Evolutionary conservation across 768 basidiomycete species (phyloP), one percentile per base, ranked within the genome.

Genomic region (Tylopilus sp.): DNA sequence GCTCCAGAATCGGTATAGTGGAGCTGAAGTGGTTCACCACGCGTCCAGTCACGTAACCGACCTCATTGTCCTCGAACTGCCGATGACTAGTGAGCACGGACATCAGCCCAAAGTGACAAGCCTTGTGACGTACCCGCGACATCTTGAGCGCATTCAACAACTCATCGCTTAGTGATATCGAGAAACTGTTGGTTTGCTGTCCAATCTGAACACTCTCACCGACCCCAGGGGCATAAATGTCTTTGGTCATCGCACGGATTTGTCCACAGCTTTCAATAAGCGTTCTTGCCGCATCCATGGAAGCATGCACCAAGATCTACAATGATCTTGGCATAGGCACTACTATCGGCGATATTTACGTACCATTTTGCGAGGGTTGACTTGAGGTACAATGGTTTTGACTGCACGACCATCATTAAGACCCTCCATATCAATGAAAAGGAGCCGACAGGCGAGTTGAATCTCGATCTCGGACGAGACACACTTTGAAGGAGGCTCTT

Each of bases 1-100:
- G 86, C 64, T 97, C 95, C 26, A 99, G 84, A 14, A 86, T 82
- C 1, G 96, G 94, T 49, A 98, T 86, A 6, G 85, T 90, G 3
- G 95, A 92, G 56, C 86, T 92, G 17, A 92, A 85, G 52, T 90
- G 87, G 28, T 86, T 82, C 4, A 87, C 79, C 29, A 98, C 84
- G n/a, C 89, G 83, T 21, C 97, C 97, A 21, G 85, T 84, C 40
- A 99, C 85, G 68, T 86, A 95, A 17, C 91, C 93, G 41, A 99
- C 89, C 71, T 98, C 94, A 63, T 94, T 98, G 68, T 98, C 96
- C 64, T 98, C 97, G 66, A 97, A 98, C 94, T 98, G 33, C 21
- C 56, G 31, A 50, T 22, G 42, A 42, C 28, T 28, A 14, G 42
- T 50, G 31, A 62, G 40, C 11, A 56, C 42, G 43, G 43, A 55